These are phyloP conservation scores for Tricholoma sp. DNA, from an alignment of 768 basidiomycete genomes.

Conservation along the genomic window DNA sequence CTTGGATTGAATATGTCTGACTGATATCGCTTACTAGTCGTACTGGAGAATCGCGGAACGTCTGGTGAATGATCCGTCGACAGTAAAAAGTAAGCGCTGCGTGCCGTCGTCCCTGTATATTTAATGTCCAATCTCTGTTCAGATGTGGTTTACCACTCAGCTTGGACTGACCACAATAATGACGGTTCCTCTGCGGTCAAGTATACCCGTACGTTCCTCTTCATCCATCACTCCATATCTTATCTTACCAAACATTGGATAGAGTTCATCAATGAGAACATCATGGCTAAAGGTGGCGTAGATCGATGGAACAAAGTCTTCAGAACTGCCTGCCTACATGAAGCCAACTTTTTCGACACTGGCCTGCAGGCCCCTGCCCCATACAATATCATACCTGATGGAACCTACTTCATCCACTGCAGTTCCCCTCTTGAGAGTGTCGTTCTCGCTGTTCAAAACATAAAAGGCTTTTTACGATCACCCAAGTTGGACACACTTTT, in stretches of 20 bases:
- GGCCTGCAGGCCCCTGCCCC: not conserved
- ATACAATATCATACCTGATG: not conserved
- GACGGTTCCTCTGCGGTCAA: not conserved
- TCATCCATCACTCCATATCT: not conserved
- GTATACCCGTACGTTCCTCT: not conserved
- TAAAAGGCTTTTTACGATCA: not conserved
- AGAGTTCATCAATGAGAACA: not conserved
- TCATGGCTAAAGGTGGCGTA: not conserved
- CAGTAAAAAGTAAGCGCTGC: not conserved
- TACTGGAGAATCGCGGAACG: not conserved
- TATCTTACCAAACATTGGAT: not conserved
- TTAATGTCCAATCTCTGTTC: not conserved
- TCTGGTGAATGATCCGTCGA: not conserved
- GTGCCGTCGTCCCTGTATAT: not conserved
- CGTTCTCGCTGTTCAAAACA: not conserved
- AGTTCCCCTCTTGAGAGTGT: not conserved
- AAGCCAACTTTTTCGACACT: no score
- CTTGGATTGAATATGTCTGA: not conserved
- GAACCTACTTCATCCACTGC: not conserved
- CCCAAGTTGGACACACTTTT: not conserved
- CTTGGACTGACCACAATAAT: not conserved
- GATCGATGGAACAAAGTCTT: not conserved
- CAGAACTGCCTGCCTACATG: not conserved
- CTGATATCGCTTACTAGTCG: not conserved
- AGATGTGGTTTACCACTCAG: not conserved